phyloP scores from a whole-genome alignment of 176 grass and related monocot genomes.

The Melocanna baccifera region DNA sequence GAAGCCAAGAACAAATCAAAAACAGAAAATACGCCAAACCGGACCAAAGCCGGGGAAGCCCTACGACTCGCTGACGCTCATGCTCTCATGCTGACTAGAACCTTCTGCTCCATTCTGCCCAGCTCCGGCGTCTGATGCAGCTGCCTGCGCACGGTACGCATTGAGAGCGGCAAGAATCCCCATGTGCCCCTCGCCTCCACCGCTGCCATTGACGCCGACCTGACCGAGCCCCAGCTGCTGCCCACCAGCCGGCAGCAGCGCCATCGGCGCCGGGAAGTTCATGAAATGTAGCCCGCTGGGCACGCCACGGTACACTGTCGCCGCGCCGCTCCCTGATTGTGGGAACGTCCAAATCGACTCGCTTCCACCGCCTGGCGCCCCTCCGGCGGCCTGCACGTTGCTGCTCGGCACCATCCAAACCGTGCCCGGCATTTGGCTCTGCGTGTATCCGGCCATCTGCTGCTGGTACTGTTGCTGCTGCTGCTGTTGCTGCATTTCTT shows the following conservation, averaged over 20 bases:
- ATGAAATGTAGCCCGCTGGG: conserved; percentile 68
- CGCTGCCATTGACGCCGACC: background rate
- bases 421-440: conserved; percentile 73
- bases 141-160: conserved; percentile 54
- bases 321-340: conserved; percentile 30
- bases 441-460: conserved; percentile 82
- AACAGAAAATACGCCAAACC: background rate
- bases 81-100: conserved; percentile 36
- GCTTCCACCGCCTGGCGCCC: background rate
- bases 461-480: conserved; percentile 62
- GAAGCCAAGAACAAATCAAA: conserved; percentile 36
- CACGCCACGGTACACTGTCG: conserved; percentile 68
- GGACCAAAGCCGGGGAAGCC: conserved; percentile 24
- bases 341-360: conserved; percentile 89
- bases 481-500: conserved; percentile 58
- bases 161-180: conserved; percentile 50
- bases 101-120: conserved; percentile 33
- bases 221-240: conserved; percentile 48
- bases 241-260: conserved; percentile 24
- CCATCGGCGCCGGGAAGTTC: conserved; percentile 52
- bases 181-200: conserved; percentile 34
- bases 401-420: conserved; percentile 90
- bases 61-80: conserved; percentile 81
- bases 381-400: conserved; percentile 47
- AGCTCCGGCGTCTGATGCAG: conserved; percentile 31